Evolutionary conservation across 1,284 basidiomycete species (phyloP).

Genomic region (Thecaphora thlaspeos): DNA sequence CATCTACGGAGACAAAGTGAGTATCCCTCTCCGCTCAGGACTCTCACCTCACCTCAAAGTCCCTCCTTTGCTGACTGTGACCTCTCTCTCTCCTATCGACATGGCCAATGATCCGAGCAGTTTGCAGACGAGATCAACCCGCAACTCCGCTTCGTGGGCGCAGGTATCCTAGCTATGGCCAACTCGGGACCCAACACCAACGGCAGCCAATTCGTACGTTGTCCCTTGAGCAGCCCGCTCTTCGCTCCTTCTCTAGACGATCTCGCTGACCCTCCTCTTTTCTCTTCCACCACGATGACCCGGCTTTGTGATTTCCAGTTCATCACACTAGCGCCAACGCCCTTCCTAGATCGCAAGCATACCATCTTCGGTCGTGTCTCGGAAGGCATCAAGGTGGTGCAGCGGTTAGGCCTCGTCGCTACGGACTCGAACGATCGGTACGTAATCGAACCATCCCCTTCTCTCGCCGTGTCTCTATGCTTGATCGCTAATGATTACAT

Average conservation of each 20-base stretch:
- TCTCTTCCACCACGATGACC: no score
- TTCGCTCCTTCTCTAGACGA: no score
- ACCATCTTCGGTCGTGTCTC: slow-evolving; percentile 65
- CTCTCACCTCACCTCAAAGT: no score
- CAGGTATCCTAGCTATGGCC: slow-evolving; percentile 95
- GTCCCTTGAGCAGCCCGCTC: neutral
- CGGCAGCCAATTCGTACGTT: slow-evolving; percentile 75
- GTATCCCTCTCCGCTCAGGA: slow-evolving; percentile 89
- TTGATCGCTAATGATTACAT: no score
- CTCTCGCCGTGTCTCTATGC: no score
- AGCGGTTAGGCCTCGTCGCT: slow-evolving; percentile 67
- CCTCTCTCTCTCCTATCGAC: neutral
- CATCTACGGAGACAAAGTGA: slow-evolving; percentile 50
- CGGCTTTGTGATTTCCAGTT: no score
- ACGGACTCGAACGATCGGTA: slow-evolving; percentile 20
- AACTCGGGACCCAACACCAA: slow-evolving; percentile 93
- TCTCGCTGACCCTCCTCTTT: neutral
- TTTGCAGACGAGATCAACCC: slow-evolving; percentile 91
- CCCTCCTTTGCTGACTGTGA: no score
- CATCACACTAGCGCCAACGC: slow-evolving; percentile 91
- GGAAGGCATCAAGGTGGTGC: slow-evolving; percentile 63
- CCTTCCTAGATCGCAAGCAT: slow-evolving; percentile 74
- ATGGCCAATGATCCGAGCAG: no score
- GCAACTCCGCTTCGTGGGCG: slow-evolving; percentile 84
- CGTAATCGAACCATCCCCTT: neutral